Percentiles rank a stretch among this genome's conserved stretches.
These are phyloP conservation scores for Nakazawaea holstii DNA, from an alignment of 805 yeast species.

Conservation along the genomic window DNA sequence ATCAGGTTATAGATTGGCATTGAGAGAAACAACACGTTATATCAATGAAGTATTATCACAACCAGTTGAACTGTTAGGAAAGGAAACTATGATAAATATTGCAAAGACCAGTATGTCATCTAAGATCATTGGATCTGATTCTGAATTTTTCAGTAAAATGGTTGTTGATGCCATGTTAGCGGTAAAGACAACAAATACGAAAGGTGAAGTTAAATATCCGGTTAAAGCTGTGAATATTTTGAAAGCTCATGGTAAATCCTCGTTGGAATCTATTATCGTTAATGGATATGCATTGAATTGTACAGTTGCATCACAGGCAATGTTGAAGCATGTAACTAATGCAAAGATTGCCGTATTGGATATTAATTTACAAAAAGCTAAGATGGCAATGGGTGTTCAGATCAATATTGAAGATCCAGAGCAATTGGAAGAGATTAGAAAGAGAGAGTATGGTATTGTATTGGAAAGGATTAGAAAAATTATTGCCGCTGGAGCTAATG, in stretches of 20 bases:
- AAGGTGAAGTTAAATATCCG: slow-evolving; percentile 90
- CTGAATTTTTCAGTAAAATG: slow-evolving; percentile 82
- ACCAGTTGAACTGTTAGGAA: slow-evolving; percentile 74
- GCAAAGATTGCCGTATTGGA: slow-evolving; percentile 88
- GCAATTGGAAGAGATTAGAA: slow-evolving; percentile 86
- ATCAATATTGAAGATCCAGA: slow-evolving; percentile 97
- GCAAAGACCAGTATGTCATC: slow-evolving; percentile 98
- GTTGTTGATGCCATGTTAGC: slow-evolving; percentile 95
- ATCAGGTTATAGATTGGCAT: slow-evolving; percentile 91
- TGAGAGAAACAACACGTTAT: slow-evolving; percentile 84
- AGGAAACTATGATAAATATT: slow-evolving; percentile 80
- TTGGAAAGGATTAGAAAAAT: slow-evolving; percentile 79
- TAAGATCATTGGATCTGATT: slow-evolving; percentile 91
- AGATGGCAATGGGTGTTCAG: slow-evolving; percentile 98
- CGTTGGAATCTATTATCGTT: slow-evolving; percentile 79
- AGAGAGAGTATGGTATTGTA: slow-evolving; percentile 82
- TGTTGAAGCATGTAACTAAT: slow-evolving; percentile 64
- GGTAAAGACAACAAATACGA: slow-evolving; percentile 81
- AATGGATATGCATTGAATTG: slow-evolving; percentile 96
- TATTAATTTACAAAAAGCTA: slow-evolving; percentile 89
- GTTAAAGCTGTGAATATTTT: slow-evolving; percentile 94
- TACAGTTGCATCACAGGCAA: slow-evolving; percentile 96
- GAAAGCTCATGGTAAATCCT: slow-evolving; percentile 95
- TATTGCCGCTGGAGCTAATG: slow-evolving; percentile 86
- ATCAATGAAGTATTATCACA: slow-evolving; percentile 80